A percentile compares a stretch with the other conserved stretches of the same genome.
phyloP scores from a whole-genome alignment of 176 grass and related monocot genomes.

The Phyllostachys edulis region DNA sequence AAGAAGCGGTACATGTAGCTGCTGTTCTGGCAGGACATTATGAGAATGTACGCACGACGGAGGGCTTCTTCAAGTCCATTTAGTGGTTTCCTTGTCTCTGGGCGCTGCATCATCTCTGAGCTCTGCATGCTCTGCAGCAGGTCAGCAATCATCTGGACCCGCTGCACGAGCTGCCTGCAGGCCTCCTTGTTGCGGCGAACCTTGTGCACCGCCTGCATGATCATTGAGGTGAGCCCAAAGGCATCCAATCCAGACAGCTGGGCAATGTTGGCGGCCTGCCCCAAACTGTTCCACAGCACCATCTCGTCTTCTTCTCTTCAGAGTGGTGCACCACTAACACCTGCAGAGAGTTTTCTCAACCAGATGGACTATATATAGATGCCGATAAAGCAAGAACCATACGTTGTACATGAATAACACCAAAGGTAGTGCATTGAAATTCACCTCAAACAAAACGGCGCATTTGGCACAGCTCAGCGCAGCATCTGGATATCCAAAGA shows the following conservation, averaged over 20 bases:
- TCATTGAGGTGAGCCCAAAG: conserved; percentile 21
- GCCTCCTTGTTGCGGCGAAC: conserved; percentile 34
- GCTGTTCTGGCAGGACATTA: conserved; percentile 33
- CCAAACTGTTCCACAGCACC: conserved; percentile 13
- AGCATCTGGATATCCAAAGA: background rate
- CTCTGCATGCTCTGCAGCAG: conserved; percentile 27
- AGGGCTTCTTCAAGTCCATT: conserved; percentile 37
- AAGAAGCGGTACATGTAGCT: conserved; percentile 37
- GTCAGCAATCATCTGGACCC: conserved; percentile 30
- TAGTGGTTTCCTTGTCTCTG: conserved; percentile 14
- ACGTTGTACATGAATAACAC: background rate
- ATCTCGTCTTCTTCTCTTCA: background rate
- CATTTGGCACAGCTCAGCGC: background rate
- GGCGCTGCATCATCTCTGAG: conserved; percentile 10
- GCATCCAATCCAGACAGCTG: conserved; percentile 40
- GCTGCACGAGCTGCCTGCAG: conserved; percentile 20
- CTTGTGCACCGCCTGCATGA: conserved; percentile 33
- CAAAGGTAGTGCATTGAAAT: background rate
- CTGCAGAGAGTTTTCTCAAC: background rate
- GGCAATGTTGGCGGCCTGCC: conserved; percentile 32
- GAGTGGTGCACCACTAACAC: background rate
- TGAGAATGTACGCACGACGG: conserved; percentile 19
- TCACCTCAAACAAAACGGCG: background rate
- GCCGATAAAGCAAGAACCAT: too few relatives aligned
- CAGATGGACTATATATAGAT: background rate